Evolutionary conservation across 2,329 filamentous ascomycete genomes (phyloP).

Genomic region (Colletotrichum karsti): DNA sequence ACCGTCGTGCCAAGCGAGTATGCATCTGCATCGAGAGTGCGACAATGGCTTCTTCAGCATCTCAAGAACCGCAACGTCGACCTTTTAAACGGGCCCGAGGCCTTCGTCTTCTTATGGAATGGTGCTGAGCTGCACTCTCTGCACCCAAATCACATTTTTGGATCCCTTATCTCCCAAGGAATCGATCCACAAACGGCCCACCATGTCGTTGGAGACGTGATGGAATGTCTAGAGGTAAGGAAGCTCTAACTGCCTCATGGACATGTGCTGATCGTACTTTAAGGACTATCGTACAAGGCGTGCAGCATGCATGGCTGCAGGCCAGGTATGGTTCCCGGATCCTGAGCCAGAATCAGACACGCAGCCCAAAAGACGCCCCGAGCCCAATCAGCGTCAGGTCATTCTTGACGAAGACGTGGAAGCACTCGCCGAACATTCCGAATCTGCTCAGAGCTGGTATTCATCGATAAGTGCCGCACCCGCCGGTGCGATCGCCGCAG

Average conservation of each 20-base stretch:
- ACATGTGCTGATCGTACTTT: not conserved
- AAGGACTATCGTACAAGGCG: not conserved
- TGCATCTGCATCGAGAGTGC: not conserved
- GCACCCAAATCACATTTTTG: constrained; percentile 11
- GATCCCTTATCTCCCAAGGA: constrained; percentile 1
- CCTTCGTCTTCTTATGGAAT: constrained; percentile 10
- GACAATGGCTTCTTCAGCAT: constrained; percentile 1
- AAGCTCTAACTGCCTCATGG: not conserved
- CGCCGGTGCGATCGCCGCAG: not conserved
- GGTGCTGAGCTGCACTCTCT: constrained; percentile 3
- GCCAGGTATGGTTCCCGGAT: not conserved
- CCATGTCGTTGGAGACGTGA: constrained; percentile 5
- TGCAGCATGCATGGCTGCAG: not conserved
- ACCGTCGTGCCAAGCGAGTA: not conserved
- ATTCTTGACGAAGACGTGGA: not conserved
- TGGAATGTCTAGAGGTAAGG: constrained; percentile 4
- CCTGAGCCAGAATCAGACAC: not conserved
- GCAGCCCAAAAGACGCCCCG: not conserved
- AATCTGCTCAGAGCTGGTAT: not conserved
- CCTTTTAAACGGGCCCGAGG: not conserved
- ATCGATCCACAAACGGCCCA: not conserved
- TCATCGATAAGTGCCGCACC: not conserved
- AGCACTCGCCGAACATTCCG: not conserved
- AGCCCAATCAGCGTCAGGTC: not conserved
- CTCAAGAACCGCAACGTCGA: not conserved